Percentiles rank a stretch among this genome's conserved stretches.
Conservation (phyloP, 441 rosid species). For the Francoa sonchifolia region DNA sequence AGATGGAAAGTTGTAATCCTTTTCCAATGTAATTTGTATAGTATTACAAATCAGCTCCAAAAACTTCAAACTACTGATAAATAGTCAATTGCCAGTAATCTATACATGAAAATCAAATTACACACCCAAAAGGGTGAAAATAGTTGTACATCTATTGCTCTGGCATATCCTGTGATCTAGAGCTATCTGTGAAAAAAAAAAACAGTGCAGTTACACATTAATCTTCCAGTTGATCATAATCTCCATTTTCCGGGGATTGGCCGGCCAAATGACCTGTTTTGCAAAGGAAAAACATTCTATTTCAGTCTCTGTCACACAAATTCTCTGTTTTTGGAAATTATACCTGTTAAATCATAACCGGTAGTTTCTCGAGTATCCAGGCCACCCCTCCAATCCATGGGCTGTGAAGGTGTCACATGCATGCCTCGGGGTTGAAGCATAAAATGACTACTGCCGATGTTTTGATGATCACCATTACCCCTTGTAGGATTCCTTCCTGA, state of each 20-base stretch:
- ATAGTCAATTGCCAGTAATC: too few relatives aligned
- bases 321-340: neutral
- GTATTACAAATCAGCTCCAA: too few relatives aligned
- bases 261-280: constrained; percentile 30
- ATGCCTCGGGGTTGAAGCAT: constrained; percentile 44
- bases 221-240: constrained; percentile 47
- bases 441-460: constrained; percentile 40
- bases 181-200: too few relatives aligned
- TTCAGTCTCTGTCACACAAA: constrained; percentile 4
- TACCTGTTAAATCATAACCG: constrained; percentile 57
- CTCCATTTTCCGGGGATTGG: constrained; percentile 56
- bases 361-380: constrained; percentile 33
- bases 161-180: too few relatives aligned
- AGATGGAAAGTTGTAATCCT: too few relatives aligned
- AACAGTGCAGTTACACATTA: too few relatives aligned
- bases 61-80: too few relatives aligned
- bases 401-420: constrained; percentile 29
- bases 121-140: too few relatives aligned
- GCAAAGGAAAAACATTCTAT: constrained; percentile 29
- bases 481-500: constrained; percentile 37
- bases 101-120: too few relatives aligned
- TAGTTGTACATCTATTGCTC: too few relatives aligned
- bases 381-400: constrained; percentile 44
- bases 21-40: too few relatives aligned
- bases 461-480: constrained; percentile 43